Base-by-base conservation (phyloP, 805 yeast genomes). In the Cyberlindnera subsufficiens region DNA sequence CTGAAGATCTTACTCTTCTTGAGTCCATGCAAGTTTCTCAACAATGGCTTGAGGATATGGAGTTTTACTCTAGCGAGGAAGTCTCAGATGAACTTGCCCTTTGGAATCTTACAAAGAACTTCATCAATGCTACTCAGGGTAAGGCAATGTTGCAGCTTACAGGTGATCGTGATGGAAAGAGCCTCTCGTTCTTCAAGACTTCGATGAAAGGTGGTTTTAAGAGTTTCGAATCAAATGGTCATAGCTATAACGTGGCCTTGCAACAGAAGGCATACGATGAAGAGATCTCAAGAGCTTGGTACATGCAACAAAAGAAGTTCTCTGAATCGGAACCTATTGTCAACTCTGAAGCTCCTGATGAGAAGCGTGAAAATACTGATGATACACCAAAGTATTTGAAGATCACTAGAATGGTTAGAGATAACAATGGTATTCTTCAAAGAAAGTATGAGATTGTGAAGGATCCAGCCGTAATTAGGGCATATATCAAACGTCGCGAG, bases 21-120 rank as follows among this genome's bases (percentile, higher is more conserved):
- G 98, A 91, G 55, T 78, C 95, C 20, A 91, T 90, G 96, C 93
- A 85, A 58, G 85, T 80, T 40, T 96, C 96, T n/a, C 91, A 86
- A 56, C 96, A 86, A 61, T 74, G 75, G 39, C 72, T 88, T 48
- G 95, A 89, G 42, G 99, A 93, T 59, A 72, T 82, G 39, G 86
- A 84, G 33, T 75, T 75, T 14, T 77, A 77, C 44, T 60, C 68
- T 30, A 64, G 66, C 30, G 65, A 67, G 49, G 67, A 65, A 51
- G 78, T 81, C 32, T 89, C 87, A 51, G 96, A 88, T 52, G 95
- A 88, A 55, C 65, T 87, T 39, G 82, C 97, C 1, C 91, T 96
- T 0, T 93, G 99, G 99, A 90, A 87, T 60, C 72, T 83, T n/a
- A 81, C 96, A 0, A 74, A 88, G 47, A 93, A 93, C 62, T 93